Base-by-base conservation (phyloP, 2,329 filamentous ascomycete genomes). In the Penicillium italicum region DNA sequence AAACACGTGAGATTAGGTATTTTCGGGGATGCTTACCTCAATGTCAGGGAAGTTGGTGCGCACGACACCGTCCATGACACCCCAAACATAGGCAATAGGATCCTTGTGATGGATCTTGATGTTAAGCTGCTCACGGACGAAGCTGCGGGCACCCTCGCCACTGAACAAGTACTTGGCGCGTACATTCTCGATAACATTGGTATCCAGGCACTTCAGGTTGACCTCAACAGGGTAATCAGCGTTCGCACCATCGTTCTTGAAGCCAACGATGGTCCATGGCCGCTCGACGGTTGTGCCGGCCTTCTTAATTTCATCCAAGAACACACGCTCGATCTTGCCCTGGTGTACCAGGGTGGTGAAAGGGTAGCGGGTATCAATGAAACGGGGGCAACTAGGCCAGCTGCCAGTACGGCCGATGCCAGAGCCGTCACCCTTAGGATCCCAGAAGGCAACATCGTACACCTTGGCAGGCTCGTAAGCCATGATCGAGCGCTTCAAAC, bases 321-420 rank as follows among this genome's bases (percentile, higher is more conserved):
- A 85, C 3, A 85, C 82, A 31, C 80, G 74, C 74, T 86, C 83
- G 47, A 86, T 85, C 67, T 85, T 70, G 16, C 83, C 83, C 66
- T 86, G 83, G 65, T 86, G 83, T 7, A 86, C 73, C 5, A 85
- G 75, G 30, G 83, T 85, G 30, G 83, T 85, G 70, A 85, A 86
- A 0, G 83, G 83, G 63, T 86, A 85, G 63, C 83, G 74, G 30
- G 84, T 83, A 64, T 86, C 84, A 57, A 86, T 85, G 73, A 96
- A 96, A 62, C 84, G 85, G 0, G 92, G 92, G 74, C 92, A 97
- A 69, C 88, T 92, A 5, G 91, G 88, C 91, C 91, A 96, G 41
- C 80, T 86, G 24, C 83, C 83, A 1, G 84, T 86, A 54, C 83
- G 72, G 58, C 79, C 74, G 41, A 87, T 86, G 43, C 82, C 84